These are phyloP conservation scores for Larix sibirica DNA, from an alignment of 83 land plant species.

Conservation along the genomic window DNA sequence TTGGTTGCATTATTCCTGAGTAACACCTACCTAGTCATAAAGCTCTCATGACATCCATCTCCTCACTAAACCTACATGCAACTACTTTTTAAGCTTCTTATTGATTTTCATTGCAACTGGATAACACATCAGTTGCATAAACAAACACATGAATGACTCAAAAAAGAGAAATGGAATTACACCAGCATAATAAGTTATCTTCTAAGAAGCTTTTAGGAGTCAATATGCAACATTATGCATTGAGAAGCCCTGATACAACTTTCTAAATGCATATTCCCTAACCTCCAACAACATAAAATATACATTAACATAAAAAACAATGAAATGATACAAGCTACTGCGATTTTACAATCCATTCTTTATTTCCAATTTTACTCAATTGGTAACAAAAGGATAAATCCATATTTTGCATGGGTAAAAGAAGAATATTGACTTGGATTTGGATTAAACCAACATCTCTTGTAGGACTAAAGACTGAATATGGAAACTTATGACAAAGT, in stretches of 20 bases:
- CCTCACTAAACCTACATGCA: slow-evolving; percentile 30
- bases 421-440: neutral
- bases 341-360: neutral
- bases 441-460: neutral
- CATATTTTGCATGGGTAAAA: neutral
- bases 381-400: neutral
- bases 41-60: slow-evolving; percentile 32
- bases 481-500: neutral
- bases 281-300: neutral
- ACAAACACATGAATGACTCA: neutral
- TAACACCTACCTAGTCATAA: slow-evolving; percentile 23
- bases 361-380: neutral
- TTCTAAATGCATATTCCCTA: no score
- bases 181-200: neutral
- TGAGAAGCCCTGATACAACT: no score
- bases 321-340: neutral
- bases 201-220: neutral
- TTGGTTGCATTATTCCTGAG: slow-evolving; percentile 50
- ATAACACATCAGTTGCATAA: neutral
- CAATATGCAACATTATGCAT: no score
- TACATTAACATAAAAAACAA: neutral
- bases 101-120: neutral
- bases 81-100: slow-evolving; percentile 13
- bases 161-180: neutral
- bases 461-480: neutral